Conservation (phyloP, 176 grass and related monocot species). For the Aegilops bicornis region DNA sequence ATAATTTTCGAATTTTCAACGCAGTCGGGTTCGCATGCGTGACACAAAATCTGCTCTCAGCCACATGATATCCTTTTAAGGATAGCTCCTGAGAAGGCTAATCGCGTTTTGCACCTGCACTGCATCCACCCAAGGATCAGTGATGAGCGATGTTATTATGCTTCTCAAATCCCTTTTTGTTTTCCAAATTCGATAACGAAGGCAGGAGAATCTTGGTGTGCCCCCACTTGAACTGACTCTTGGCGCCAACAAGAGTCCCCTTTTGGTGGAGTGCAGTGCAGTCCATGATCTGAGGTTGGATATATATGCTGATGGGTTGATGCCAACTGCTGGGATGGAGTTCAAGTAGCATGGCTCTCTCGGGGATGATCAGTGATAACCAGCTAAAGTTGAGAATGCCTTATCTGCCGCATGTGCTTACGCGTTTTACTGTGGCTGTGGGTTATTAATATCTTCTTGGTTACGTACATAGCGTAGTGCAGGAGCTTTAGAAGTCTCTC, state of each 20-base stretch:
- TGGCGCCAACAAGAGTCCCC: background rate
- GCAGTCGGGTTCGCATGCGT: background rate
- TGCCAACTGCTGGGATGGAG: background rate
- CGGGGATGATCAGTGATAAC: background rate
- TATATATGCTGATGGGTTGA: background rate
- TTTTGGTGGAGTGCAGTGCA: background rate
- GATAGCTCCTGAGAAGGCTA: constrained; percentile 1
- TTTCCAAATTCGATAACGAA: background rate
- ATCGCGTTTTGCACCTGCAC: background rate
- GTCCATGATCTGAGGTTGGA: background rate
- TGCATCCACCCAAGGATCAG: background rate
- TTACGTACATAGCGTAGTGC: too few species aligned
- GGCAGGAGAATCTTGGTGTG: background rate
- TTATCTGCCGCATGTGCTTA: too few species aligned
- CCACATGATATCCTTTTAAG: background rate
- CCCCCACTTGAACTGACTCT: constrained; percentile 7
- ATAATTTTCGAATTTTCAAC: background rate
- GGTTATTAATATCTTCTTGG: too few species aligned
- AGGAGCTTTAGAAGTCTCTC: too few species aligned
- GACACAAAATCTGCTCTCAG: background rate
- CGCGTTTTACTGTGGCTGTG: too few species aligned
- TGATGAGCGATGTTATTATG: background rate
- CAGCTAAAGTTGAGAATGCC: background rate
- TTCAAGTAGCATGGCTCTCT: background rate
- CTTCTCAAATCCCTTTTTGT: background rate